Base-by-base conservation (phyloP, 208 protist genomes). In the Phytomonas francai region DNA sequence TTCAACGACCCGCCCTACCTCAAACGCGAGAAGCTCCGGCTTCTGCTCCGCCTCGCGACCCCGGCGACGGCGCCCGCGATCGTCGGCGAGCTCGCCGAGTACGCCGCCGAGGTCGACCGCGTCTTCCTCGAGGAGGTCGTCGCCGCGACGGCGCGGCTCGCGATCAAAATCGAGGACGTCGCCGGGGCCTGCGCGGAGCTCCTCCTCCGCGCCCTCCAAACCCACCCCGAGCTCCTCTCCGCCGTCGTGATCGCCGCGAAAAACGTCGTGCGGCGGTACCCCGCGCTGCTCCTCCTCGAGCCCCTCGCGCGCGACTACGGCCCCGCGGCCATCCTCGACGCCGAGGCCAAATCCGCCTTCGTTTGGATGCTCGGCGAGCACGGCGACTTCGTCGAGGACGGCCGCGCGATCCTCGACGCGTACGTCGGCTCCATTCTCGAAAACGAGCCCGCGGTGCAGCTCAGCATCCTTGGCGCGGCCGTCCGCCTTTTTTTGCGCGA, bases 351-450 rank as follows among this genome's bases (percentile, higher is more conserved):
- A 79, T 91, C 91, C 58, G 83, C 97, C 16, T 96, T 99, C 72
- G 97, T 99, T 51, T 99, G 98, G 98, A 99, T 99, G 87, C 91
- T 99, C 28, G 98, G 98, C 67, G 97, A 99, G 78, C 99, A 99
- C 74, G 95, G 95, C 51, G 94, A 98, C 68, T 91, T 90, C 54
- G 93, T 99, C 65, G 95, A 98, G 58, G 97, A 98, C 77, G 96
- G 97, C 25, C 91, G 87, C 58, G 84, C 94, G 33, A 85, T 99
- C 19, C 88, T 99, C 60, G 87, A 94, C 51, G 74, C 82, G 39
- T 99, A 98, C 75, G 78, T 99, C 30, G 97, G 99, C n/a, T 91
- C 80, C 36, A 96, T 99, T 69, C 76, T 90, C 64, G 68, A 74
- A n/a, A 82, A 93, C 54, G 90, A 91, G 73, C 81, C 80, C 62